Conservation (phyloP, 2,329 filamentous ascomycete species). For the Fulvia fulva region DNA sequence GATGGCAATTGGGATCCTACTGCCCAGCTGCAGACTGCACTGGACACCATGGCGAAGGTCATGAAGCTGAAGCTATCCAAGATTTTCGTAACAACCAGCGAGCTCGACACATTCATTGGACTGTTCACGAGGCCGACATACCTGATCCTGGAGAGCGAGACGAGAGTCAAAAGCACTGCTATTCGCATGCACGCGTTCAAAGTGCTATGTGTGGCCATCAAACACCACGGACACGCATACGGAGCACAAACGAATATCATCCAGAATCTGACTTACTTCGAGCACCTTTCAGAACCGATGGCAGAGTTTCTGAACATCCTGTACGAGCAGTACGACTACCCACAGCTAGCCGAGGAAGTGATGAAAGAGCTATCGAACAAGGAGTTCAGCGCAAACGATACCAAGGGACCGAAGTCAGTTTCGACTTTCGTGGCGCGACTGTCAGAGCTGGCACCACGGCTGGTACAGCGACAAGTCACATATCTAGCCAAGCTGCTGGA, state of each 20-base stretch:
- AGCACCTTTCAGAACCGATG: slow-evolving; percentile 98
- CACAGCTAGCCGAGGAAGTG: slow-evolving; percentile 90
- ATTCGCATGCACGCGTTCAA: slow-evolving; percentile 98
- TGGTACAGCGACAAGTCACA: slow-evolving; percentile 97
- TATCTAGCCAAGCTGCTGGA: slow-evolving; percentile 91
- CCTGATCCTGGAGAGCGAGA: slow-evolving; percentile 88
- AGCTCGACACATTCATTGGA: slow-evolving; percentile 90
- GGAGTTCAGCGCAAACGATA: slow-evolving; percentile 96
- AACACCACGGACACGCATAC: slow-evolving; percentile 95
- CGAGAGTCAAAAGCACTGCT: slow-evolving; percentile 79
- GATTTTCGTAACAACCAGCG: slow-evolving; percentile 93
- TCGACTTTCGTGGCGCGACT: slow-evolving; percentile 90
- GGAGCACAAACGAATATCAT: slow-evolving; percentile 97
- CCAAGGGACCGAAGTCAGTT: slow-evolving; percentile 90
- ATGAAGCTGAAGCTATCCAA: slow-evolving; percentile 86
- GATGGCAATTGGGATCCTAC: slow-evolving; percentile 86
- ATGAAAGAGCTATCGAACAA: slow-evolving; percentile 93
- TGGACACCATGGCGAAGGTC: slow-evolving; percentile 94
- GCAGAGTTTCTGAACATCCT: slow-evolving; percentile 96
- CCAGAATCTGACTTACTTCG: slow-evolving; percentile 95
- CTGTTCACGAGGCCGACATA: slow-evolving; percentile 91
- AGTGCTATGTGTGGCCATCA: slow-evolving; percentile 91
- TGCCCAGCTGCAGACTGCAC: slow-evolving; percentile 76
- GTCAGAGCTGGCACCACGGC: slow-evolving; percentile 82
- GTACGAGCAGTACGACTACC: slow-evolving; percentile 95